Conservation (phyloP, 306 rosid genomes). For the Rosa persica region DNA sequence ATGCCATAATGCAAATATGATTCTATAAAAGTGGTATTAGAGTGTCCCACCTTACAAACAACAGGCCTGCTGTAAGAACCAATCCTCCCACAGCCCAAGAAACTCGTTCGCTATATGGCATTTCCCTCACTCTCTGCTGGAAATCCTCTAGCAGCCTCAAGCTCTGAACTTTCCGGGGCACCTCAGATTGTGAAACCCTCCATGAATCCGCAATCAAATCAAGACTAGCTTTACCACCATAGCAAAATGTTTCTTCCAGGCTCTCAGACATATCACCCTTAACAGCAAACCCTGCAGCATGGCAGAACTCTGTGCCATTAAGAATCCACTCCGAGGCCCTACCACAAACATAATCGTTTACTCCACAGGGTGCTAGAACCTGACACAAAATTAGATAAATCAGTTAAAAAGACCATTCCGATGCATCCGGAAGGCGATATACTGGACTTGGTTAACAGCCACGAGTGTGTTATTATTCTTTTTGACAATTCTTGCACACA, state of each 20-base stretch:
- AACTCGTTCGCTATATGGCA: slow-evolving; percentile 71
- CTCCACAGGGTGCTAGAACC: slow-evolving; percentile 96
- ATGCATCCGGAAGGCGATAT: slow-evolving; percentile 16
- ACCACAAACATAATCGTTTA: slow-evolving; percentile 94
- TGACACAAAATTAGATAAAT: slow-evolving; percentile 40
- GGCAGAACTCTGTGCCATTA: slow-evolving; percentile 92
- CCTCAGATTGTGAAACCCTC: slow-evolving; percentile 50
- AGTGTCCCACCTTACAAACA: slow-evolving; percentile 62
- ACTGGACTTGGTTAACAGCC: not conserved
- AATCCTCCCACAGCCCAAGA: slow-evolving; percentile 96
- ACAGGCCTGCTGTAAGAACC: slow-evolving; percentile 85
- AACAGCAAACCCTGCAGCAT: slow-evolving; percentile 78
- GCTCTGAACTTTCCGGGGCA: slow-evolving; percentile 37
- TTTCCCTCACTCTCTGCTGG: slow-evolving; percentile 53
- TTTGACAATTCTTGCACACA: not conserved
- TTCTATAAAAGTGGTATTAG: slow-evolving; percentile 1
- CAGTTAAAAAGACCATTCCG: slow-evolving; percentile 14
- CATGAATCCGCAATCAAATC: slow-evolving; percentile 74
- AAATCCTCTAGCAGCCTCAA: slow-evolving; percentile 47
- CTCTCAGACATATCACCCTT: slow-evolving; percentile 38
- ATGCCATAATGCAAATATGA: not conserved
- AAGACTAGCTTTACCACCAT: slow-evolving; percentile 78
- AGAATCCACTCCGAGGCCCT: slow-evolving; percentile 87
- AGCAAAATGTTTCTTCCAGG: slow-evolving; percentile 55
- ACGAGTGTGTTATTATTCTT: not conserved